Evolutionary conservation across 1,139 yeast species (phyloP).

Genomic region (Debaryomycetaceae sp.): DNA sequence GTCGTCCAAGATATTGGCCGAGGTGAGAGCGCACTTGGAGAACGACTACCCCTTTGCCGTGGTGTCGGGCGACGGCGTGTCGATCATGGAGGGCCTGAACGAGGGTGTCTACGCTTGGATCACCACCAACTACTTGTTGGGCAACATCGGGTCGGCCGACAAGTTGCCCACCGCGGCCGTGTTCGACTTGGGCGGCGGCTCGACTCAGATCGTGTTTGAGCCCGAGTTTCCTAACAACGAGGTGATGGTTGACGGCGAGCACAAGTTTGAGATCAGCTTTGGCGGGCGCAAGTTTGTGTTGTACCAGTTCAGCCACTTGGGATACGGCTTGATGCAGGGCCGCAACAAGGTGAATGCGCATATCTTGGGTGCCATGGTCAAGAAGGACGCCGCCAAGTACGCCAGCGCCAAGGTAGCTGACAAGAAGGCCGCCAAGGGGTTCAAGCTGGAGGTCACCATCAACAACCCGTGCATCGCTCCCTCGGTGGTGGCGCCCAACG

Average conservation of each 20-base stretch:
- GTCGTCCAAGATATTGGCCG: constrained; percentile 62
- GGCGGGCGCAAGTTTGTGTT: constrained; percentile 79
- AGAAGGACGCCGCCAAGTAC: constrained; percentile 21
- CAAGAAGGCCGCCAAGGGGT: constrained; percentile 36
- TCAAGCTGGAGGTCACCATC: constrained; percentile 39
- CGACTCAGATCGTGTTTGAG: constrained; percentile 96
- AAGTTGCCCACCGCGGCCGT: constrained; percentile 88
- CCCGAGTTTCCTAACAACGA: constrained; percentile 63
- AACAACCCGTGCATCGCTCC: constrained; percentile 88
- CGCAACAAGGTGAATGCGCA: constrained; percentile 72
- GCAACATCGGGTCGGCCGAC: constrained; percentile 78
- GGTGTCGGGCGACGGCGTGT: constrained; percentile 76
- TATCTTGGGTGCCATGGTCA: constrained; percentile 48
- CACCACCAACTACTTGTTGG: constrained; percentile 86
- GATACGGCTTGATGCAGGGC: constrained; percentile 94
- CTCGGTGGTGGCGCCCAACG: constrained; percentile 49
- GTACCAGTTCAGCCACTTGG: constrained; percentile 92
- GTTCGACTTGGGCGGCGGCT: constrained; percentile 97
- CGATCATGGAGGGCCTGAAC: constrained; percentile 92
- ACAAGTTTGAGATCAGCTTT: constrained; percentile 72
- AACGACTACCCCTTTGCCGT: constrained; percentile 85
- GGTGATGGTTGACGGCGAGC: constrained; percentile 79
- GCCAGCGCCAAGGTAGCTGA: constrained; percentile 26
- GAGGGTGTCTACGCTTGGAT: constrained; percentile 99
- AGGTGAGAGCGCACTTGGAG: constrained; percentile 73